Conservation (phyloP, 2,329 filamentous ascomycete genomes). For the Alternaria rosae region DNA sequence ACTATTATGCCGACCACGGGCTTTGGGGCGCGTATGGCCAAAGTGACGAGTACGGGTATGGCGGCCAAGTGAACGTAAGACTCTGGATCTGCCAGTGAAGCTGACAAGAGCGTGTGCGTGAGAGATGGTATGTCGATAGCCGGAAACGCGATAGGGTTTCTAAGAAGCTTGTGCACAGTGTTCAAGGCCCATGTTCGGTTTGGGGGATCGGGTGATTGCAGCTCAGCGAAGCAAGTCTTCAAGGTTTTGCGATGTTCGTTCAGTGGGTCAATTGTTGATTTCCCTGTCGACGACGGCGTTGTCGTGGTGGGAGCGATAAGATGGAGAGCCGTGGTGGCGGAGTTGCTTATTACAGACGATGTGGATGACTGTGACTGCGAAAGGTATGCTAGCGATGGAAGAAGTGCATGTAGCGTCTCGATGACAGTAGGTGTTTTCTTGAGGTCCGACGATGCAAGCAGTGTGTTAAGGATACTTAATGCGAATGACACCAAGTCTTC, state of each 20-base stretch:
- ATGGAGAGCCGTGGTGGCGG: conserved; percentile 55
- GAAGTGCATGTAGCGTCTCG: conserved; percentile 14
- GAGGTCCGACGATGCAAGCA: conserved; percentile 46
- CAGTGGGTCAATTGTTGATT: conserved; percentile 53
- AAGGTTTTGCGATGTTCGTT: conserved; percentile 50
- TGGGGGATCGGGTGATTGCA: conserved; percentile 46
- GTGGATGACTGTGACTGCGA: conserved; percentile 19
- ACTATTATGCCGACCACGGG: conserved; percentile 69
- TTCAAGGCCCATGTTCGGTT: conserved; percentile 48
- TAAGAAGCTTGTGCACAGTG: conserved; percentile 57
- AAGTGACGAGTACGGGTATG: conserved; percentile 68
- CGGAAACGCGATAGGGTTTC: conserved; percentile 57
- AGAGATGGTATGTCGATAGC: conserved; percentile 72
- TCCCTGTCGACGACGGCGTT: background rate
- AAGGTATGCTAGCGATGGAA: conserved; percentile 34
- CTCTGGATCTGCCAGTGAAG: conserved; percentile 70
- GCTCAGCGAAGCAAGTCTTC: conserved; percentile 31
- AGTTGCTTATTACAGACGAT: conserved; percentile 31
- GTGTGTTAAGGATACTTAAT: conserved; percentile 50
- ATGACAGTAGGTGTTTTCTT: conserved; percentile 37
- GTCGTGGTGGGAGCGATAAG: conserved; percentile 62
- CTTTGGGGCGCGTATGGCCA: conserved; percentile 68
- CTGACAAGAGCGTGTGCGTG: conserved; percentile 69
- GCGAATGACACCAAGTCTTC: conserved; percentile 52
- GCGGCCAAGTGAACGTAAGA: conserved; percentile 76